These are phyloP conservation scores for Neophaeococcomyces aloes DNA, from an alignment of 2,329 filamentous ascomycete genomes.

Conservation along the genomic window DNA sequence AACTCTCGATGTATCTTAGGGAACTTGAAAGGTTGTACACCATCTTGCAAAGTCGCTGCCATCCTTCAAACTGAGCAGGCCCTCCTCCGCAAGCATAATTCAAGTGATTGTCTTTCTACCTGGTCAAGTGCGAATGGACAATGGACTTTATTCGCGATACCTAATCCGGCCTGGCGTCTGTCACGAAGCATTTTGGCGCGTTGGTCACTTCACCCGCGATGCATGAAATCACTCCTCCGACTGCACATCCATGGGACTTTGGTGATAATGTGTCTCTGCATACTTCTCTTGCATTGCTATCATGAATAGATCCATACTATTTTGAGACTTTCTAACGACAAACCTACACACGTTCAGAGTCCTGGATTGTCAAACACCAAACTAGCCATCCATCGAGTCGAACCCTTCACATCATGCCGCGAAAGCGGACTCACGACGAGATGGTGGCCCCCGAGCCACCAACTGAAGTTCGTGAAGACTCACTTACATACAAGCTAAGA, in stretches of 20 bases:
- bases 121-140: too few relatives aligned
- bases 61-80: too few relatives aligned
- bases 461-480: conserved; percentile 28
- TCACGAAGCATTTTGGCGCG: not conserved
- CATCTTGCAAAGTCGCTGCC: conserved; percentile 6
- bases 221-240: conserved; percentile 2
- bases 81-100: too few relatives aligned
- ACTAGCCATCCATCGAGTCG: not conserved
- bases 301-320: too few relatives aligned
- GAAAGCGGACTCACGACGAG: conserved; percentile 47
- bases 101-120: too few relatives aligned
- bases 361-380: too few relatives aligned
- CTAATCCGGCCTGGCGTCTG: too few relatives aligned
- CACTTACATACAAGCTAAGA: conserved; percentile 57
- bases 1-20: conserved; percentile 33
- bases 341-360: too few relatives aligned
- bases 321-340: not conserved
- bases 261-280: not conserved
- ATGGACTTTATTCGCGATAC: too few relatives aligned
- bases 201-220: not conserved
- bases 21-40: conserved; percentile 28
- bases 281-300: too few relatives aligned
- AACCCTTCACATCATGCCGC: conserved; percentile 27
- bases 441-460: conserved; percentile 41
- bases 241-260: not conserved